Evolutionary conservation across 2,329 filamentous ascomycete genomes (phyloP).

Genomic region (Bertia moriformis): DNA sequence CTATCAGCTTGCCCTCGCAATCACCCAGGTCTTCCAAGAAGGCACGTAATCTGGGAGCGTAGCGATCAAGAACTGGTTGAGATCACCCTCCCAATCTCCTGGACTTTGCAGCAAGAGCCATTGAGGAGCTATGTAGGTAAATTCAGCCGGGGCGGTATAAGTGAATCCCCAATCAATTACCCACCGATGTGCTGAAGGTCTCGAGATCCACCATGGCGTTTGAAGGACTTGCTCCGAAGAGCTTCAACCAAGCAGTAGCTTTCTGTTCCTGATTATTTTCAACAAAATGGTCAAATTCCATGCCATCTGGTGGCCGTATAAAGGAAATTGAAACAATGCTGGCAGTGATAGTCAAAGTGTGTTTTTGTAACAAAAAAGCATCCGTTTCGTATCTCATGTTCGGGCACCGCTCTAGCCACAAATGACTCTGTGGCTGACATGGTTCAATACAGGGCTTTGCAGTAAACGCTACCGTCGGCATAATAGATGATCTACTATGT

Average conservation of each 20-base stretch:
- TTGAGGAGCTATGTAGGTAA: conserved; percentile 4
- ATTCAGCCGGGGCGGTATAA: conserved; percentile 10
- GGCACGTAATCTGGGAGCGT: conserved; percentile 9
- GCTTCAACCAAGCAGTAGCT: neutral
- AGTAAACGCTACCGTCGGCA: too few species aligned
- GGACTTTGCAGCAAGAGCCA: conserved; percentile 5
- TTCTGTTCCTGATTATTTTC: neutral
- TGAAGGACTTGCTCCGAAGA: neutral
- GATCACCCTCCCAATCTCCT: conserved; percentile 11
- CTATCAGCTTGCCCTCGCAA: conserved; percentile 7
- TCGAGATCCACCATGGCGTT: neutral
- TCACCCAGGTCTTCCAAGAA: conserved; percentile 5
- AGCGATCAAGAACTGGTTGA: conserved; percentile 9
- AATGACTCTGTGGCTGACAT: too few species aligned
- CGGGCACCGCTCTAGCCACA: too few species aligned
- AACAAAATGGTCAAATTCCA: neutral
- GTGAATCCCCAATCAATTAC: conserved; percentile 14
- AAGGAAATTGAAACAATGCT: too few species aligned
- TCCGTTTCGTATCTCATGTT: too few species aligned
- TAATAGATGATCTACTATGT: too few species aligned
- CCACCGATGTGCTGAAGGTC: neutral
- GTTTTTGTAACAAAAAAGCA: too few species aligned
- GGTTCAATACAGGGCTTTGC: too few species aligned
- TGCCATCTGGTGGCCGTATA: too few species aligned
- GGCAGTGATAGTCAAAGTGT: too few species aligned